Evolutionary conservation across 129 eudicot genomes (phyloP).

Genomic region (Saussurea involucrata): DNA sequence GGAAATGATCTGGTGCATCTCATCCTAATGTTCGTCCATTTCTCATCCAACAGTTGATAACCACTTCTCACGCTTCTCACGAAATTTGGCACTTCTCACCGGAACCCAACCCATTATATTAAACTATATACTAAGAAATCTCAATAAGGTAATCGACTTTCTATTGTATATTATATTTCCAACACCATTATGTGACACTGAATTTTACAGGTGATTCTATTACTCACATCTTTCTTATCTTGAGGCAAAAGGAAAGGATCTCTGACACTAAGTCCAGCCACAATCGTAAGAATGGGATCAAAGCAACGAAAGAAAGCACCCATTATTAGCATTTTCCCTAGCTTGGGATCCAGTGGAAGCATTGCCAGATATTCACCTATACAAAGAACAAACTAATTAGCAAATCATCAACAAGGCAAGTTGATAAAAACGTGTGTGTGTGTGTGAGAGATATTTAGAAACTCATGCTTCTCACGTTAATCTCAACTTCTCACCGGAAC

Average conservation of each 20-base stretch:
- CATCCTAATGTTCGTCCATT: too few relatives aligned
- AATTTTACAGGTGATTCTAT: not conserved
- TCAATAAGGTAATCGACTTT: not conserved
- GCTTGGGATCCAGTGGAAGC: conserved; percentile 98
- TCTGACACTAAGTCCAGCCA: conserved; percentile 95
- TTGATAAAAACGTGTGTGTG: not conserved
- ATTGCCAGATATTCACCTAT: conserved; percentile 77
- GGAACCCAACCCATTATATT: too few relatives aligned
- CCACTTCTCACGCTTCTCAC: too few relatives aligned
- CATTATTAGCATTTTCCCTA: conserved; percentile 96
- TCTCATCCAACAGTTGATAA: too few relatives aligned
- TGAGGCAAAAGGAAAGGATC: conserved; percentile 99
- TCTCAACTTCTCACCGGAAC: too few relatives aligned
- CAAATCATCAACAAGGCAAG: not conserved
- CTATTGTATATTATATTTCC: not conserved
- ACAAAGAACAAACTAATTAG: conserved; percentile 7
- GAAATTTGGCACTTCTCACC: too few relatives aligned
- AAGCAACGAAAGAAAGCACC: conserved; percentile 93
- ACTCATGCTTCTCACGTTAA: too few relatives aligned
- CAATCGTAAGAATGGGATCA: conserved; percentile 95
- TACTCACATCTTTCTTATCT: conserved; percentile 89
- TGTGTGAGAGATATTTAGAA: not conserved
- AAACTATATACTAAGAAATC: not conserved
- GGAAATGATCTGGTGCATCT: too few relatives aligned
- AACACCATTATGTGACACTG: not conserved